Conservation (phyloP, 75 land plant species). For the Sequoiadendron giganteum region DNA sequence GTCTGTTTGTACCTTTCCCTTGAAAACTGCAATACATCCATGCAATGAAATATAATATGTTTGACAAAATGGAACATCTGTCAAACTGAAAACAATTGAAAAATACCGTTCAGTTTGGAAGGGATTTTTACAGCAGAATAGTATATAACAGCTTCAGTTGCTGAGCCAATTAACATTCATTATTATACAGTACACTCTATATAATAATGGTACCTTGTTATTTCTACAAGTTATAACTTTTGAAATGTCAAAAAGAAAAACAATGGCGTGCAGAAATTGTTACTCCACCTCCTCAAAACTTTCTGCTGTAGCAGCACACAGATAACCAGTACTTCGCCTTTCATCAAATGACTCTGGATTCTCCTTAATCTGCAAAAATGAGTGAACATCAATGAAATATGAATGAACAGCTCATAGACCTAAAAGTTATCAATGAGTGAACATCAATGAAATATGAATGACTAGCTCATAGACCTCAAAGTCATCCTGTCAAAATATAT, state of each 20-base stretch:
- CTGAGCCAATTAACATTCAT: background rate
- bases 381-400: background rate
- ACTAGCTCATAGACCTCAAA: background rate
- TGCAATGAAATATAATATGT: too few relatives aligned
- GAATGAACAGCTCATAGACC: background rate
- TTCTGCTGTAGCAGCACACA: conserved; percentile 84
- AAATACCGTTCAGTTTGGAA: too few relatives aligned
- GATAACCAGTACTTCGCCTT: conserved; percentile 85
- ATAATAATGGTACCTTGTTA: background rate
- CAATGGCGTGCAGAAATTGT: background rate
- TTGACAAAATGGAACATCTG: too few relatives aligned
- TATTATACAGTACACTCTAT: background rate
- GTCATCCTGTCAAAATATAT: background rate
- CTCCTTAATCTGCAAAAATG: conserved; percentile 56
- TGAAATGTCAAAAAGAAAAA: background rate
- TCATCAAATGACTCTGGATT: conserved; percentile 79
- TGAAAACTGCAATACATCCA: too few relatives aligned
- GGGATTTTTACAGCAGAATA: too few relatives aligned
- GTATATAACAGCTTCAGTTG: background rate
- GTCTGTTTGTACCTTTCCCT: too few relatives aligned
- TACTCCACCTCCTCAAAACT: conserved; percentile 77
- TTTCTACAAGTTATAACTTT: background rate
- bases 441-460: background rate
- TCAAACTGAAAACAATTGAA: too few relatives aligned
- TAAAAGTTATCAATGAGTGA: background rate